Evolutionary conservation across 495 filamentous ascomycete genomes (phyloP).

Genomic region (Amphirosellinia nigrospora): DNA sequence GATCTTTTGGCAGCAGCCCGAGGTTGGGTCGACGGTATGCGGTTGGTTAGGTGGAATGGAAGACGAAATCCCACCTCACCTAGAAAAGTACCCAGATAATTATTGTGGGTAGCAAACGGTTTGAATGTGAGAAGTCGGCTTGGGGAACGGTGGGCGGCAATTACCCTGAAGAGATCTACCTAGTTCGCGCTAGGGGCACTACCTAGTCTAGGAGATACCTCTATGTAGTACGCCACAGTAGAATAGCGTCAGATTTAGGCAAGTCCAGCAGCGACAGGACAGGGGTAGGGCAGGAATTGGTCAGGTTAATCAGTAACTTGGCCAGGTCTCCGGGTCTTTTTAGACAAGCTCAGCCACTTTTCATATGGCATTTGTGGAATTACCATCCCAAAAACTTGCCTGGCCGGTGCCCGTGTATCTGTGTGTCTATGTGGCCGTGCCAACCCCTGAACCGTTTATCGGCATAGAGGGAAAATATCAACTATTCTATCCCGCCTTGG

Average conservation of each 20-base stretch:
- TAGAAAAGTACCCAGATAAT: background rate
- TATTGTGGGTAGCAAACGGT: constrained; percentile 1
- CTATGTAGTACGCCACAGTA: background rate
- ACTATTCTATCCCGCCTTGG: background rate
- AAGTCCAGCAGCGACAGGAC: constrained; percentile 1
- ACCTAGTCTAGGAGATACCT: no score
- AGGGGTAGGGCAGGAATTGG: background rate
- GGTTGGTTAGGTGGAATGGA: background rate
- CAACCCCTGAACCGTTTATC: no score
- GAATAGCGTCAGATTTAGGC: constrained; percentile 17
- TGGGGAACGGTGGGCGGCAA: background rate
- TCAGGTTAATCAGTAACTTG: background rate
- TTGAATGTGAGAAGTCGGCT: background rate
- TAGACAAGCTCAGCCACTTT: background rate
- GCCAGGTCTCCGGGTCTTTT: background rate
- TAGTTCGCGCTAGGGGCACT: constrained; percentile 7
- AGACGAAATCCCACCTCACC: background rate
- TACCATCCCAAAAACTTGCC: background rate
- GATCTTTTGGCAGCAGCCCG: background rate
- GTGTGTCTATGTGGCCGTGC: background rate
- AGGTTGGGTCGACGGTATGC: background rate
- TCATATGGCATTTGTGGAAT: background rate
- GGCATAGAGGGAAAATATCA: background rate
- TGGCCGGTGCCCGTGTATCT: background rate
- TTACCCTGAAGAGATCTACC: constrained; percentile 10